These are phyloP conservation scores for Claviceps digitariae DNA, from an alignment of 2,329 filamentous ascomycete genomes.

Conservation along the genomic window DNA sequence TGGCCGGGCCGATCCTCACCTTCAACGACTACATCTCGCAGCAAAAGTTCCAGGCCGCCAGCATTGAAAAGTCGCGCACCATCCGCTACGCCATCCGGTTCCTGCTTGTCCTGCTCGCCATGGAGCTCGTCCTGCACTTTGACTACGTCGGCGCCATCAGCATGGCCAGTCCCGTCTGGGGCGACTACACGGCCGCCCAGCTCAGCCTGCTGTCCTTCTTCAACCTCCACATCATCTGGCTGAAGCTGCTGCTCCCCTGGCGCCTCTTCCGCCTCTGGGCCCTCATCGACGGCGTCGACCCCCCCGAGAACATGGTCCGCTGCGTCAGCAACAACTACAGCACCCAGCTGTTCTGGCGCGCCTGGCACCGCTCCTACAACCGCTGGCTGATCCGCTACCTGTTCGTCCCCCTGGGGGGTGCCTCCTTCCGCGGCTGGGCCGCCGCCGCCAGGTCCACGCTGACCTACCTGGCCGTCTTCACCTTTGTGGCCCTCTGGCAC, in stretches of 20 bases:
- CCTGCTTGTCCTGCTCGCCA: conserved; percentile 62
- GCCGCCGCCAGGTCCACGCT: conserved; percentile 44
- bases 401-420: conserved; percentile 79
- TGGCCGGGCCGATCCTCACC: conserved; percentile 84
- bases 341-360: conserved; percentile 83
- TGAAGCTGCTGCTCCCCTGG: conserved; percentile 93
- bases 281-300: conserved; percentile 78
- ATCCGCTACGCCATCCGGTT: conserved; percentile 76
- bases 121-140: conserved; percentile 86
- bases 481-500: conserved; percentile 96
- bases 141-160: conserved; percentile 90
- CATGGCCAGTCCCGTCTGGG: conserved; percentile 68
- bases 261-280: conserved; percentile 98
- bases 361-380: conserved; percentile 92
- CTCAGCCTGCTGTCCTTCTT: conserved; percentile 86
- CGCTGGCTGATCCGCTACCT: conserved; percentile 90
- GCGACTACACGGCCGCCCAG: conserved; percentile 71
- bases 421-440: conserved; percentile 31
- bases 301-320: conserved; percentile 95
- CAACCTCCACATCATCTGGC: conserved; percentile 94
- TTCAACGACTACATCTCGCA: conserved; percentile 98
- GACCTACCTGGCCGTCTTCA: conserved; percentile 80
- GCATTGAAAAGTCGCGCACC: conserved; percentile 57
- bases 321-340: conserved; percentile 95
- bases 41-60: conserved; percentile 57